Conservation (phyloP, 495 filamentous ascomycete genomes). For the Penicillium angulare region DNA sequence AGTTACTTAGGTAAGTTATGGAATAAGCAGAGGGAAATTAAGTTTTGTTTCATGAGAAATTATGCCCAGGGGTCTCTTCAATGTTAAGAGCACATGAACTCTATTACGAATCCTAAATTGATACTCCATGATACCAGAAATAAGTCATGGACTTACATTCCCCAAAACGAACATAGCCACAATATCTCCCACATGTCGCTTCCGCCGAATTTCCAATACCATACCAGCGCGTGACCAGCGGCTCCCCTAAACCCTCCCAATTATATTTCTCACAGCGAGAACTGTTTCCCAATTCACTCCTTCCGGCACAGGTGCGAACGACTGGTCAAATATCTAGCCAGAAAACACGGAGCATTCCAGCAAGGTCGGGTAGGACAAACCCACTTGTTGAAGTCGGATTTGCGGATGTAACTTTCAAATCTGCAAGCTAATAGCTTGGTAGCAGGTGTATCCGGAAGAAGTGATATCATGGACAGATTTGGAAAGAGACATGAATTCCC, state of each 20-base stretch:
- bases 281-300: background rate
- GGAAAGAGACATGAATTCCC: background rate
- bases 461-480: background rate
- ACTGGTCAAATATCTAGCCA: background rate
- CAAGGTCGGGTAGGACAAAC: constrained; percentile 16
- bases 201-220: background rate
- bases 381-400: constrained; percentile 5
- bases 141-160: too few species aligned
- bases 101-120: too few species aligned
- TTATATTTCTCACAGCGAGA: background rate
- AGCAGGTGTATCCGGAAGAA: background rate
- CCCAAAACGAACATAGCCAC: too few species aligned
- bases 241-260: background rate
- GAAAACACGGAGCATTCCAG: constrained; percentile 1
- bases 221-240: background rate
- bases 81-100: too few species aligned
- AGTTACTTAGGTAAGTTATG: too few species aligned
- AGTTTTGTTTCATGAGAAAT: too few species aligned
- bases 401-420: constrained; percentile 22
- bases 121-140: too few species aligned
- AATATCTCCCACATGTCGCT: background rate
- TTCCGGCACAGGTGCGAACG: background rate
- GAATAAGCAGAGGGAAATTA: too few species aligned
- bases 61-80: too few species aligned
- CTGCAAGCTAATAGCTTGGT: background rate